Conservation (phyloP, 306 rosid genomes). For the Cicer cuneatum region DNA sequence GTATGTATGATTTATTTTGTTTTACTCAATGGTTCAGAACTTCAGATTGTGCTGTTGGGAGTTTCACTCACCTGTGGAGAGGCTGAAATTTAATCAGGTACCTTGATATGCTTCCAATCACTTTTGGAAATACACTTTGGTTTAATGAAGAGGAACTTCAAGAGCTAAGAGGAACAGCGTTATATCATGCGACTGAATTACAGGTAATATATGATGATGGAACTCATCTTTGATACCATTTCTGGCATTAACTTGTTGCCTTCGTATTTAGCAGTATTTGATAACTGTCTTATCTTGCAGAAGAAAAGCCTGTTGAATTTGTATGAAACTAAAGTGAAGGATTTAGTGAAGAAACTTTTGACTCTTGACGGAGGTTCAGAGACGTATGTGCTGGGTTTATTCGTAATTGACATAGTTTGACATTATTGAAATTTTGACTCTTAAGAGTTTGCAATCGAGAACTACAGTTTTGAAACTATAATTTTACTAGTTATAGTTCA, state of each 20-base stretch:
- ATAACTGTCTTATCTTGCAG: conserved; percentile 61
- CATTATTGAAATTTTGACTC: conserved; percentile 12
- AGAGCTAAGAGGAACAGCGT: conserved; percentile 84
- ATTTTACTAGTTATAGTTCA: conserved; percentile 21
- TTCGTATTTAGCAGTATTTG: conserved; percentile 40
- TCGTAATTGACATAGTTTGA: conserved; percentile 11
- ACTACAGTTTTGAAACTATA: conserved; percentile 21
- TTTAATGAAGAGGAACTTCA: conserved; percentile 76
- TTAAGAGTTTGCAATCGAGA: conserved; percentile 26
- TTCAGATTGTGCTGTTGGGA: conserved; percentile 36
- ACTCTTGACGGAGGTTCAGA: conserved; percentile 65
- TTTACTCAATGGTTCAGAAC: conserved; percentile 34
- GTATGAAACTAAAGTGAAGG: conserved; percentile 77
- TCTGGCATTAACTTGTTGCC: conserved; percentile 34
- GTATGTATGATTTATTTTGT: conserved; percentile 62
- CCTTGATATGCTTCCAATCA: conserved; percentile 88
- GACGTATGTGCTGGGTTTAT: conserved; percentile 60
- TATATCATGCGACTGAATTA: conserved; percentile 82
- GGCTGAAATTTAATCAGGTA: conserved; percentile 67
- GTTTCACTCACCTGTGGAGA: conserved; percentile 45
- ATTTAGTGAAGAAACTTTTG: conserved; percentile 72
- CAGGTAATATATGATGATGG: conserved; percentile 61
- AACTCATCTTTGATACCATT: conserved; percentile 23
- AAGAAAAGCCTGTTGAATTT: conserved; percentile 72
- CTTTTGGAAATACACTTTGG: conserved; percentile 89